Conservation (phyloP, 495 filamentous ascomycete genomes). For the Xylona heveae region DNA sequence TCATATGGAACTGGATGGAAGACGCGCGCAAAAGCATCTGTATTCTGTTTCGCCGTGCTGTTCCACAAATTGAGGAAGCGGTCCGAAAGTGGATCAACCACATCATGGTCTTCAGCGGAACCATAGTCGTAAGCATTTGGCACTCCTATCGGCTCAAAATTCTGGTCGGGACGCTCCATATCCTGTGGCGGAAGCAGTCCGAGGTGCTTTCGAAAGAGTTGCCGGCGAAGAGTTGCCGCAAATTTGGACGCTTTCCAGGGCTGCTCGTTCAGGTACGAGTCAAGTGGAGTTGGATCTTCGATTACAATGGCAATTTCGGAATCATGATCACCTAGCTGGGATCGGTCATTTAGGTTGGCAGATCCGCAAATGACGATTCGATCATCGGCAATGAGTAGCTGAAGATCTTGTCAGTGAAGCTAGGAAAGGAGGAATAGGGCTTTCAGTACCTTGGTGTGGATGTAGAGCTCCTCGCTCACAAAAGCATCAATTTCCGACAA, state of each 20-base stretch:
- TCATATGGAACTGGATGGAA: slow-evolving; percentile 86
- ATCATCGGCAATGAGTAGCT: slow-evolving; percentile 83
- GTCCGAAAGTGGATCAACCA: slow-evolving; percentile 51
- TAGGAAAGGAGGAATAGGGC: neutral
- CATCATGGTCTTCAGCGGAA: slow-evolving; percentile 46
- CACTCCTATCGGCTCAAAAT: slow-evolving; percentile 55
- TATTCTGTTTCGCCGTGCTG: slow-evolving; percentile 53
- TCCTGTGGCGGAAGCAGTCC: slow-evolving; percentile 61
- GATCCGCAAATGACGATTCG: slow-evolving; percentile 74
- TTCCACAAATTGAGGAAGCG: slow-evolving; percentile 54
- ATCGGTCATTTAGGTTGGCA: slow-evolving; percentile 88
- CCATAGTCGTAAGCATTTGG: slow-evolving; percentile 72
- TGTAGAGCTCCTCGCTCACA: slow-evolving; percentile 83
- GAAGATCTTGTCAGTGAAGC: slow-evolving; percentile 3
- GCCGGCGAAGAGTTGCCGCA: slow-evolving; percentile 60
- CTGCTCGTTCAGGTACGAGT: slow-evolving; percentile 47
- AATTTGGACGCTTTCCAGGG: slow-evolving; percentile 57
- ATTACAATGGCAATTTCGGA: slow-evolving; percentile 68
- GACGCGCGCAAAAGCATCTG: slow-evolving; percentile 59
- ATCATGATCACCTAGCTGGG: slow-evolving; percentile 70
- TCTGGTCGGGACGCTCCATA: slow-evolving; percentile 35
- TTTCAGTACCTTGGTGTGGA: slow-evolving; percentile 56
- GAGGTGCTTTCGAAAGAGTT: slow-evolving; percentile 81
- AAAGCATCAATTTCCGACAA: slow-evolving; percentile 68
- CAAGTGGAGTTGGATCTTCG: slow-evolving; percentile 50